Percentiles rank a stretch among this genome's conserved stretches.
These are phyloP conservation scores for Escovopsis weberi DNA, from an alignment of 2,329 filamentous ascomycete genomes.

Conservation along the genomic window DNA sequence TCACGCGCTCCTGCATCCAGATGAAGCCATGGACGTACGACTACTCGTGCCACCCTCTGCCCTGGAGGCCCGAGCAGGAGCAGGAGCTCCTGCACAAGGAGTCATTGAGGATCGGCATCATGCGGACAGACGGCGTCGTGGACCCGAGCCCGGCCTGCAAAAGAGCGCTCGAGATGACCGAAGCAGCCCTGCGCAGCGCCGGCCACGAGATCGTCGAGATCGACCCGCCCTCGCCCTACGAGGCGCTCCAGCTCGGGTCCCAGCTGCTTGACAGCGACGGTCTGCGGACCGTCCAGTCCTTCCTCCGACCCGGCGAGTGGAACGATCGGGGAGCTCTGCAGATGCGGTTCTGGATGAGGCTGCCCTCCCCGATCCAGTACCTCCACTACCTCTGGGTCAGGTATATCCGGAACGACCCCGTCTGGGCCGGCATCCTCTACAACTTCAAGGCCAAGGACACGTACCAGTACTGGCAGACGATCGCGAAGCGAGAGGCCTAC, in stretches of 20 bases:
- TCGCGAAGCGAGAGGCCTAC: conserved; percentile 62
- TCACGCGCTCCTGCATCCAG: conserved; percentile 59
- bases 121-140: conserved; percentile 70
- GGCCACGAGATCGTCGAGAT: conserved; percentile 61
- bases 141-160: conserved; percentile 74
- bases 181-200: conserved; percentile 49
- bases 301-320: conserved; percentile 63
- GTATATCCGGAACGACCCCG: conserved; percentile 58
- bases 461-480: conserved; percentile 70
- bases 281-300: conserved; percentile 62
- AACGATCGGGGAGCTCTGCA: conserved; percentile 65
- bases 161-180: conserved; percentile 58
- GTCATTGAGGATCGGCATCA: conserved; percentile 56
- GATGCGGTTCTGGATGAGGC: conserved; percentile 57
- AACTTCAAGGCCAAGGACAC: conserved; percentile 62
- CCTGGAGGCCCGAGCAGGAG: conserved; percentile 53
- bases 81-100: conserved; percentile 45
- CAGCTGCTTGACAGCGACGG: conserved; percentile 77
- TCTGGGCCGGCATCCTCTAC: conserved; percentile 66
- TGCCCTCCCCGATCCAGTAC: conserved; percentile 63
- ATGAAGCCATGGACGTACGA: conserved; percentile 88
- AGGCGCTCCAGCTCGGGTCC: conserved; percentile 61
- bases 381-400: conserved; percentile 84
- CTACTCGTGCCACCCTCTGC: conserved; percentile 69
- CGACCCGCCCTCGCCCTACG: conserved; percentile 55